A percentile compares a stretch with the other conserved stretches of the same genome.
phyloP scores from a whole-genome alignment of 2,329 filamentous ascomycete genomes.

The Cladophialophora yegresii region DNA sequence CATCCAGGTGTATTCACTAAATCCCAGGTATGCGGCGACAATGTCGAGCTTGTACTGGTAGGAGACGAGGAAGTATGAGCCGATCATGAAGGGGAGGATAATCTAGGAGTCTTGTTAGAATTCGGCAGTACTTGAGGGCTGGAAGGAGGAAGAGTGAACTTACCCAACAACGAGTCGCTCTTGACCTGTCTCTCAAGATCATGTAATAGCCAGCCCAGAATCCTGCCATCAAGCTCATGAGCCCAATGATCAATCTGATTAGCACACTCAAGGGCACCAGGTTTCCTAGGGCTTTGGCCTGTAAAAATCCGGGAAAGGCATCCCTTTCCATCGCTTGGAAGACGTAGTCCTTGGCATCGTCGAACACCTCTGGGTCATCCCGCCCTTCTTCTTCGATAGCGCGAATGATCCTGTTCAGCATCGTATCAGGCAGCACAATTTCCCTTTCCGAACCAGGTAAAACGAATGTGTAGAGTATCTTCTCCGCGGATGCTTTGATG shows the following conservation, averaged over 20 bases:
- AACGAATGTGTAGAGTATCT: slow-evolving; percentile 97
- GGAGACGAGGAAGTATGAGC: slow-evolving; percentile 82
- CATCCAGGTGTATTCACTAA: slow-evolving; percentile 96
- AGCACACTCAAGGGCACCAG: slow-evolving; percentile 89
- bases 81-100: slow-evolving; percentile 88
- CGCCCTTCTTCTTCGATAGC: slow-evolving; percentile 88
- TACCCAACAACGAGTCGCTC: slow-evolving; percentile 81
- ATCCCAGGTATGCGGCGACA: slow-evolving; percentile 80
- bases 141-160: slow-evolving; percentile 8
- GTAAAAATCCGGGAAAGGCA: slow-evolving; percentile 94
- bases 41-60: slow-evolving; percentile 97
- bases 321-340: slow-evolving; percentile 99
- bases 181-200: slow-evolving; percentile 81
- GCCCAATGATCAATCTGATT: slow-evolving; percentile 78
- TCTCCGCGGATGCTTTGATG: slow-evolving; percentile 90
- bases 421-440: slow-evolving; percentile 86
- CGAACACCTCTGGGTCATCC: slow-evolving; percentile 96
- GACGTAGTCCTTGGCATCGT: slow-evolving; percentile 96
- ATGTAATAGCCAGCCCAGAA: slow-evolving; percentile 95
- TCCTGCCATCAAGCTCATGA: slow-evolving; percentile 82
- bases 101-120: slow-evolving; percentile 50
- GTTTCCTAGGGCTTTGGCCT: slow-evolving; percentile 93
- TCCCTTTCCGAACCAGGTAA: slow-evolving; percentile 94
- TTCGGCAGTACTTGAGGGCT: background rate
- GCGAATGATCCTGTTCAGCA: slow-evolving; percentile 80